These are phyloP conservation scores for Ascocoryne sarcoides DNA, from an alignment of 2,329 filamentous ascomycete genomes.

Conservation along the genomic window DNA sequence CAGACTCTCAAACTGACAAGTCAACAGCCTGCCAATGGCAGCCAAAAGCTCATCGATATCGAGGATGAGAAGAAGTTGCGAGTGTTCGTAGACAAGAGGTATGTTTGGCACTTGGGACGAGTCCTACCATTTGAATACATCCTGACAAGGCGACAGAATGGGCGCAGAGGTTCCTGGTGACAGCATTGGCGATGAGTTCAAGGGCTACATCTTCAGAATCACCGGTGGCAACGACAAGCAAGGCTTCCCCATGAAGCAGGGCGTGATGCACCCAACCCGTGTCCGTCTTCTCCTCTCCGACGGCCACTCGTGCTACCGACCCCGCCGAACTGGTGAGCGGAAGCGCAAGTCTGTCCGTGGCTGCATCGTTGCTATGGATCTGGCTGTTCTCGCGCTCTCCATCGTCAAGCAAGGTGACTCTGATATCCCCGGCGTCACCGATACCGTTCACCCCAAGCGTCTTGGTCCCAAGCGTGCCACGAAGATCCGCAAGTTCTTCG, in stretches of 20 bases:
- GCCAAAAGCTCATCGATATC: slow-evolving; percentile 97
- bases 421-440: slow-evolving; percentile 93
- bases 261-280: slow-evolving; percentile 97
- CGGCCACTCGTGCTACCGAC: slow-evolving; percentile 98
- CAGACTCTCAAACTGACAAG: slow-evolving; percentile 16
- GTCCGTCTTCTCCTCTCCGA: slow-evolving; percentile 92
- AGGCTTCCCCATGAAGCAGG: slow-evolving; percentile 99
- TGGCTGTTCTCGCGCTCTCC: slow-evolving; percentile 87
- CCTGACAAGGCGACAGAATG: slow-evolving; percentile 47
- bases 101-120: slow-evolving; percentile 40
- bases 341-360: slow-evolving; percentile 99
- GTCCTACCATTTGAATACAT: slow-evolving; percentile 11
- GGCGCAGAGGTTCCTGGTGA: slow-evolving; percentile 88
- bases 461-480: slow-evolving; percentile 99
- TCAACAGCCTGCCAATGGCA: slow-evolving; percentile 83
- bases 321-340: slow-evolving; percentile 95
- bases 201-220: slow-evolving; percentile 99
- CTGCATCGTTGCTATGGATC: slow-evolving; percentile 95
- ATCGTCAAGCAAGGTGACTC: slow-evolving; percentile 97
- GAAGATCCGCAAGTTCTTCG: slow-evolving; percentile 99
- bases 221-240: slow-evolving; percentile 99
- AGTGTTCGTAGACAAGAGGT: slow-evolving; percentile 97
- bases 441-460: slow-evolving; percentile 97
- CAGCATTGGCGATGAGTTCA: slow-evolving; percentile 97
- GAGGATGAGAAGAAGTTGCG: slow-evolving; percentile 99